Percentiles rank a stretch among this genome's conserved stretches.
These are phyloP conservation scores for Wickerhamiella australiensis DNA, from an alignment of 805 yeast genomes.

Conservation along the genomic window DNA sequence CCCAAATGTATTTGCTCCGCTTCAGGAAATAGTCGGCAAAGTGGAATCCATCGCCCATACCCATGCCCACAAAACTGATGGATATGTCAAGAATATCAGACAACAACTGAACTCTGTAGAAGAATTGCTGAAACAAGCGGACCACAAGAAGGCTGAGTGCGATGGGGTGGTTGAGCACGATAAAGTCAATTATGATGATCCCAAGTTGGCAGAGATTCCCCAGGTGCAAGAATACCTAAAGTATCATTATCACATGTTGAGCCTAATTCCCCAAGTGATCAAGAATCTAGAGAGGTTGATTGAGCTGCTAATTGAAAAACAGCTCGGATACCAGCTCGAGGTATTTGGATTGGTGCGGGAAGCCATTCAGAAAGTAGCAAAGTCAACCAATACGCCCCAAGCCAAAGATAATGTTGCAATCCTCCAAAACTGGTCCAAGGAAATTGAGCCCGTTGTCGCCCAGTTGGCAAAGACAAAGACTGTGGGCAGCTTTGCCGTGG, in stretches of 20 bases:
- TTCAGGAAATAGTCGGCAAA: background rate
- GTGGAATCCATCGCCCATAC: background rate
- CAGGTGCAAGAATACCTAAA: conserved; percentile 4
- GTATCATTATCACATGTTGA: conserved; percentile 6
- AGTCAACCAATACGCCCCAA: background rate
- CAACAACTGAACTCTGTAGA: background rate
- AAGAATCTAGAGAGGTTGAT: background rate
- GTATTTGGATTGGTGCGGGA: background rate
- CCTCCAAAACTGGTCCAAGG: conserved; percentile 3
- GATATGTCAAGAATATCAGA: background rate
- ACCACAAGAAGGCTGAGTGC: conserved; percentile 10
- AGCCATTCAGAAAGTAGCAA: background rate
- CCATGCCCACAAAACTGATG: background rate
- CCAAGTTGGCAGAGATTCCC: background rate
- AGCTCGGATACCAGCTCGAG: background rate
- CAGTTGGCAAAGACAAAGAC: background rate
- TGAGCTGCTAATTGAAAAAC: background rate
- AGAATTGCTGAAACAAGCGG: conserved; percentile 2
- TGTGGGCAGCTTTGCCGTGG: conserved; percentile 1
- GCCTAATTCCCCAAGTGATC: conserved; percentile 7
- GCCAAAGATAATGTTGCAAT: background rate
- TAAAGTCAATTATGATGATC: conserved; percentile 1
- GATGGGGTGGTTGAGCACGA: background rate
- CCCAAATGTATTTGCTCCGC: background rate
- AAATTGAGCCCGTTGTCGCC: conserved; percentile 5